A percentile compares a stretch with the other conserved stretches of the same genome.
These are phyloP conservation scores for Fraxinus americana DNA, from an alignment of 257 asterid genomes.

Conservation along the genomic window DNA sequence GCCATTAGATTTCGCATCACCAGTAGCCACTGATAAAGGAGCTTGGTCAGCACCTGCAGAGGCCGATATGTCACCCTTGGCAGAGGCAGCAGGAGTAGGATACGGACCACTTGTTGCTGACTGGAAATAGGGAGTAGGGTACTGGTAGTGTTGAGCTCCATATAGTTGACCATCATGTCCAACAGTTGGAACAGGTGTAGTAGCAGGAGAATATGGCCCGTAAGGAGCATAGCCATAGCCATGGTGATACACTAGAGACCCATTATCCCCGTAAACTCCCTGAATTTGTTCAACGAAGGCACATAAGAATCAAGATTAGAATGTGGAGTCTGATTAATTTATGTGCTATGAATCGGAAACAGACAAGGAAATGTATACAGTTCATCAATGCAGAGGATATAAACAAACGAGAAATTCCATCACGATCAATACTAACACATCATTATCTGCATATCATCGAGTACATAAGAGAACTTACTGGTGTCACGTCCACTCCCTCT, in stretches of 20 bases:
- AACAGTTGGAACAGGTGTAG: conserved; percentile 56
- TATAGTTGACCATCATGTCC: conserved; percentile 75
- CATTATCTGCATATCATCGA: background rate
- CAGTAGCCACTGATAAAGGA: conserved; percentile 50
- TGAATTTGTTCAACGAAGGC: conserved; percentile 21
- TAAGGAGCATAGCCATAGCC: conserved; percentile 68
- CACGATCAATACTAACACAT: background rate
- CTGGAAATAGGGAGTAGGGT: conserved; percentile 64
- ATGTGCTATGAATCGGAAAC: background rate
- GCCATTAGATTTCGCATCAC: conserved; percentile 52
- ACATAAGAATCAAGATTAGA: background rate
- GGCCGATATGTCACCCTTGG: conserved; percentile 55
- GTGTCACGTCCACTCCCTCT: background rate
- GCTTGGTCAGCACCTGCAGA: conserved; percentile 53
- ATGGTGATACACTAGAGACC: conserved; percentile 60
- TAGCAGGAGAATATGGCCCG: conserved; percentile 65
- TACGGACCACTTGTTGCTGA: conserved; percentile 44
- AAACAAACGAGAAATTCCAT: background rate
- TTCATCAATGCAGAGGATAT: background rate
- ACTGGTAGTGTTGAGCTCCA: conserved; percentile 77
- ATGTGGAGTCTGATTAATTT: background rate
- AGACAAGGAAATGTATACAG: background rate
- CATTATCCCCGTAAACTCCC: conserved; percentile 73
- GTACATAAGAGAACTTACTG: background rate
- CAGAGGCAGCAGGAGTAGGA: conserved; percentile 40